Percentiles rank a stretch among this genome's conserved stretches.
These are phyloP conservation scores for Daldinia loculata DNA, from an alignment of 495 filamentous ascomycete species.

Conservation along the genomic window DNA sequence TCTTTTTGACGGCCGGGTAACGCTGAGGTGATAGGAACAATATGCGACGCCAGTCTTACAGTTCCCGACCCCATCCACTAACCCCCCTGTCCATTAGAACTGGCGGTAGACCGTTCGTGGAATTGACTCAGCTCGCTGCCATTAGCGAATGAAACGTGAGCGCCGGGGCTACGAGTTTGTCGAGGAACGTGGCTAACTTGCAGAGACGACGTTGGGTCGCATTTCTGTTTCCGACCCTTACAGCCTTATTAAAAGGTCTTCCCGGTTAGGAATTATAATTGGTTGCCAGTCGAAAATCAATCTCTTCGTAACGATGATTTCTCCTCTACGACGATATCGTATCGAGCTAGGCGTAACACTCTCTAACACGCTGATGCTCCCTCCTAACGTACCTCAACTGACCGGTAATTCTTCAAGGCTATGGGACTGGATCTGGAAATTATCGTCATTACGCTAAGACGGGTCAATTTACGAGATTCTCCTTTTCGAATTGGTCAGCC, in stretches of 20 bases:
- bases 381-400: background rate
- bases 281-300: slow-evolving; percentile 1
- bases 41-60: slow-evolving; percentile 2
- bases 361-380: background rate
- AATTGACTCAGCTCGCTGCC: background rate
- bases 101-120: slow-evolving; percentile 1
- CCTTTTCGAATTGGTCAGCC: background rate
- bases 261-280: slow-evolving; percentile 8
- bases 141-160: slow-evolving; percentile 14
- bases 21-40: background rate
- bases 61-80: background rate
- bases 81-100: background rate
- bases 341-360: background rate
- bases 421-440: background rate
- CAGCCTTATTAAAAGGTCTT: background rate
- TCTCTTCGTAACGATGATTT: slow-evolving; percentile 1
- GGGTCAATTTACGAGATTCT: background rate
- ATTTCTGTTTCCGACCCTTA: slow-evolving; percentile 1
- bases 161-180: background rate
- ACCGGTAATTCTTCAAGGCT: background rate
- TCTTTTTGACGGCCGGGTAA: background rate
- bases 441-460: background rate
- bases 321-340: background rate
- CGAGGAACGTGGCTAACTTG: slow-evolving; percentile 19
- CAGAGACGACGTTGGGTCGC: background rate